Evolutionary conservation across 1,284 basidiomycete genomes (phyloP).

Genomic region (Tilletia indica): DNA sequence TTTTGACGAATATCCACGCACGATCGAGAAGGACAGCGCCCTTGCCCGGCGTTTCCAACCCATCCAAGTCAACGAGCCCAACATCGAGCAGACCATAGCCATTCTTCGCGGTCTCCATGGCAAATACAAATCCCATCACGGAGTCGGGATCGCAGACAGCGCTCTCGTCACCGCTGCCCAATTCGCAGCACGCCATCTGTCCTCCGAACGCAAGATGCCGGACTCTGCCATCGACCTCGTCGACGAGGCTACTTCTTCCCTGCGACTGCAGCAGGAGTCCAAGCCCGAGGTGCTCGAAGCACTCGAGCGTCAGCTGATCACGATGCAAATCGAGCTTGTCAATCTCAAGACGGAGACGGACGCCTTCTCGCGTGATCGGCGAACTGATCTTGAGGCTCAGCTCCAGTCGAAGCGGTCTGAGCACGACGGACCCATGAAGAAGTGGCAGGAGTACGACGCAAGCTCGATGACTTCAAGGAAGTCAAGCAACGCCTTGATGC

Average conservation of each 20-base stretch:
- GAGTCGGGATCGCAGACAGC: slow-evolving; percentile 81
- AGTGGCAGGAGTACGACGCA: slow-evolving; percentile 76
- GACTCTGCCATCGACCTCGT: slow-evolving; percentile 29
- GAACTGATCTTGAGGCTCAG: slow-evolving; percentile 65
- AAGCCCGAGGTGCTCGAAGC: slow-evolving; percentile 82
- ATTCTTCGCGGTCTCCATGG: slow-evolving; percentile 17
- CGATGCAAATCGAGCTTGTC: slow-evolving; percentile 78
- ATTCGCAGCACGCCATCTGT: slow-evolving; percentile 79
- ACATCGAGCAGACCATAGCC: slow-evolving; percentile 60
- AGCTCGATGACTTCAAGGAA: slow-evolving; percentile 74
- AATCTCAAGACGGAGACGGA: slow-evolving; percentile 85
- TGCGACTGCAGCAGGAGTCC: slow-evolving; percentile 85
- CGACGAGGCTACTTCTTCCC: slow-evolving; percentile 81
- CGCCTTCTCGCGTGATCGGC: slow-evolving; percentile 72
- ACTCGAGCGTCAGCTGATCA: slow-evolving; percentile 78
- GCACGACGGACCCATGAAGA: slow-evolving; percentile 62
- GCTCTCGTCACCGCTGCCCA: slow-evolving; percentile 76
- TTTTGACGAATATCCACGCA: slow-evolving; percentile 79
- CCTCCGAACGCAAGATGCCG: slow-evolving; percentile 18
- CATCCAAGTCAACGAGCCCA: slow-evolving; percentile 80
- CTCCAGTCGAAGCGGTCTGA: slow-evolving; percentile 26
- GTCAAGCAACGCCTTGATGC: slow-evolving; percentile 77
- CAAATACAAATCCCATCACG: slow-evolving; percentile 60
- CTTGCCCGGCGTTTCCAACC: slow-evolving; percentile 87
- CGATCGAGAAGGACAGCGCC: slow-evolving; percentile 86